phyloP scores from a whole-genome alignment of 2,329 filamentous ascomycete species.

The Alternaria sp. region DNA sequence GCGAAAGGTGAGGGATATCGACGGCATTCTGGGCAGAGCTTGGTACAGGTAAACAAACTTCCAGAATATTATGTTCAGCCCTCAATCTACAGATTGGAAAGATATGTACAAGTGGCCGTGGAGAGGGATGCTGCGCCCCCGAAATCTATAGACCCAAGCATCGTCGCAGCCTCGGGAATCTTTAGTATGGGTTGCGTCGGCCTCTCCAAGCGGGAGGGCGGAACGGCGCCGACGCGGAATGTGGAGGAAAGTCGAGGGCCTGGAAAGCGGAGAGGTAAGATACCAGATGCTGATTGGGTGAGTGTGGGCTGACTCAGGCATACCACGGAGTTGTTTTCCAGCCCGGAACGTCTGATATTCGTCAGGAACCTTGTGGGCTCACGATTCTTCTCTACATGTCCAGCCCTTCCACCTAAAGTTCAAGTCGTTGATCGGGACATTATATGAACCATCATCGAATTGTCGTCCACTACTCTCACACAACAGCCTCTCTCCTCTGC shows the following conservation, averaged over 20 bases:
- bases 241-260: slow-evolving; percentile 20
- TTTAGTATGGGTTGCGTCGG: slow-evolving; percentile 27
- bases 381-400: too few species aligned
- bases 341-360: too few species aligned
- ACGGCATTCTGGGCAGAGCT: slow-evolving; percentile 39
- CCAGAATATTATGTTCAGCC: neutral
- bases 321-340: slow-evolving; percentile 21
- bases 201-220: slow-evolving; percentile 12
- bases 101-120: neutral
- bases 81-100: neutral
- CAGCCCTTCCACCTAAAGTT: too few species aligned
- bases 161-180: slow-evolving; percentile 17
- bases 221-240: slow-evolving; percentile 24
- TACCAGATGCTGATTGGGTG: slow-evolving; percentile 17
- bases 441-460: too few species aligned
- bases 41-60: neutral
- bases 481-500: too few species aligned
- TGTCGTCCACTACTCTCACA: too few species aligned
- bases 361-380: too few species aligned
- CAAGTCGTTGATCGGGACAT: too few species aligned
- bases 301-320: slow-evolving; percentile 16
- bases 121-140: neutral
- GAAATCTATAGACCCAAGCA: neutral
- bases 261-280: slow-evolving; percentile 13
- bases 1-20: slow-evolving; percentile 45